Base-by-base conservation (phyloP, 2,329 filamentous ascomycete species). In the Epichloe sylvatica region DNA sequence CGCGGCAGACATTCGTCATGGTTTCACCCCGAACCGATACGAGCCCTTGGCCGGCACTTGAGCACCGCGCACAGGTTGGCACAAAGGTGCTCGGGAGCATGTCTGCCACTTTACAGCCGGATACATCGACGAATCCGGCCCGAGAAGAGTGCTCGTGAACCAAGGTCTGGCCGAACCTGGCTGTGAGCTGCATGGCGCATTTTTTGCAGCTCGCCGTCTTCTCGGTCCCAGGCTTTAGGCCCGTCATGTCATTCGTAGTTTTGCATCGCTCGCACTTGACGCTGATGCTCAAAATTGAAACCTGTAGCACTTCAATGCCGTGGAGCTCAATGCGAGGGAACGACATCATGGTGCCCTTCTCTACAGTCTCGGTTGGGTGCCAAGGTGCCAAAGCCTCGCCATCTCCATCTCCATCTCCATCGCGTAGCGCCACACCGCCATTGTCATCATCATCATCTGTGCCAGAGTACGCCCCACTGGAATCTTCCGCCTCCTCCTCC, bases 211-310 rank as follows among this genome's bases (percentile, higher is more conserved):
- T 74, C 36, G 69, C 61, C 1, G 67, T 62, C 60, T 78, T 78
- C 52, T 73, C 70, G 1, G 62, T 54, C 11, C 73, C 73, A 42
- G 80, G 74, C 50, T 76, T 79, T 8, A 91, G 69, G 23, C 79
- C 78, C 7, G 78, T 77, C 39, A 90, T 67, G 53, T 92, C 87
- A 58, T 81, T 80, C 12, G 73, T 63, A 4, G 84, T 83, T 62
- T 83, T 89, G 72, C 87, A 94, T 37, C 87, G 78, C 47, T 82
- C 78, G 62, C 87, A 94, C 62, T 89, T 90, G 54, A 88, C 72
- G 3, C 77, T 83, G 54, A 92, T 70, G 51, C 77, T 81, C 34
- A 92, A 68, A 23, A 77, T 72, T 0, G 75, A 70, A 1, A 91
- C 66, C 56, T 90, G 80, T 8, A 94, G 71, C 2, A 92, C 67